phyloP scores from a whole-genome alignment of 192 early-diverging fungal genomes.

The Entomortierella chlamydospora region DNA sequence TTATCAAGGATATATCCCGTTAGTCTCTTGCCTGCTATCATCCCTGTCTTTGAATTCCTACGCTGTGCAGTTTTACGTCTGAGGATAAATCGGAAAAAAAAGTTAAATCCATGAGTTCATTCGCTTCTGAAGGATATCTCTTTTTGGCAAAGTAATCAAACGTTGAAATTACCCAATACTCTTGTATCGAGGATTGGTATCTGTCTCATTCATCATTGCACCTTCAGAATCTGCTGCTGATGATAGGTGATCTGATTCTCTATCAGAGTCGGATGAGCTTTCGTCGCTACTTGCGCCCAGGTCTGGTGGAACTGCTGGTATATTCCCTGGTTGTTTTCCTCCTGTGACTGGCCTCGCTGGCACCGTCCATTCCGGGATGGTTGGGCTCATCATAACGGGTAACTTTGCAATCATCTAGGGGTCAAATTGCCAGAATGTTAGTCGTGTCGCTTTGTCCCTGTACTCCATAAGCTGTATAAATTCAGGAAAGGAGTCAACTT shows the following conservation, averaged over 20 bases:
- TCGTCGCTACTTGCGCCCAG: slow-evolving; percentile 17
- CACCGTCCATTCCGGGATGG: slow-evolving; percentile 9
- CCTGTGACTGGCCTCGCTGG: slow-evolving; percentile 19
- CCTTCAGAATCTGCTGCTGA: slow-evolving; percentile 16
- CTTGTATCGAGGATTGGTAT: slow-evolving; percentile 12
- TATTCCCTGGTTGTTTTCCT: slow-evolving; percentile 31
- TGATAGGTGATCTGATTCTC: slow-evolving; percentile 4
- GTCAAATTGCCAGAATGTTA: no score
- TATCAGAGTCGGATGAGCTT: slow-evolving; percentile 17
- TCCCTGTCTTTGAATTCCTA: slow-evolving; percentile 13
- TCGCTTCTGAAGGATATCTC: no score
- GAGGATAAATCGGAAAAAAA: background rate
- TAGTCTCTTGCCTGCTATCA: background rate
- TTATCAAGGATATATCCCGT: slow-evolving; percentile 3
- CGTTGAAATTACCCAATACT: slow-evolving; percentile 8
- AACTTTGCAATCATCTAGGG: slow-evolving; percentile 24
- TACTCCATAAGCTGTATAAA: no score
- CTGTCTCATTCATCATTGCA: slow-evolving; percentile 5
- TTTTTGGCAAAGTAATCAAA: background rate
- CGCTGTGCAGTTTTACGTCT: slow-evolving; percentile 22
- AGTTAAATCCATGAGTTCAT: background rate
- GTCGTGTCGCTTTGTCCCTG: no score
- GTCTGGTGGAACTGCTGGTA: slow-evolving; percentile 17
- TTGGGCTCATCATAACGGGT: slow-evolving; percentile 16
- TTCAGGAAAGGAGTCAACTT: no score